phyloP scores from a whole-genome alignment of 257 asterid genomes.

The Solanum boliviense region DNA sequence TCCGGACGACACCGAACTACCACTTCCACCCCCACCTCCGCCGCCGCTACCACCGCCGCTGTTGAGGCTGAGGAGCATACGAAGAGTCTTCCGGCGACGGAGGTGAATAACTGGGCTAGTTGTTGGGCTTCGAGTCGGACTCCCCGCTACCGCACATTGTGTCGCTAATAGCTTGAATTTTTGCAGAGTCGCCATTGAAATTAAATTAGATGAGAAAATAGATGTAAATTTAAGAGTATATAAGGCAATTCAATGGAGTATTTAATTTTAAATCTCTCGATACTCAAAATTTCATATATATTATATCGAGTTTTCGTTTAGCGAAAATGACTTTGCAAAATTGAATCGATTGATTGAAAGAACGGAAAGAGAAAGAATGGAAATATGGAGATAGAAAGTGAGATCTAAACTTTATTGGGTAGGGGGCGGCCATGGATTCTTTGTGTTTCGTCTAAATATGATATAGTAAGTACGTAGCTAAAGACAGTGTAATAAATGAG shows the following conservation, averaged over 20 bases:
- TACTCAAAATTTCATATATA: not conserved
- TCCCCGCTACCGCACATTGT: constrained; percentile 69
- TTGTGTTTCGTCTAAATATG: not conserved
- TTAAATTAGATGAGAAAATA: no score
- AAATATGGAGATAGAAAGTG: not conserved
- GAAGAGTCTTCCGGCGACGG: constrained; percentile 79
- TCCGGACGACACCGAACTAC: constrained; percentile 6
- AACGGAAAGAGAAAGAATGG: no score
- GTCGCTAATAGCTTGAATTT: constrained; percentile 77
- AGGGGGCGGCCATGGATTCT: not conserved
- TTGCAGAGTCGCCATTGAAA: constrained; percentile 61
- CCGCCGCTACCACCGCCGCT: constrained; percentile 7
- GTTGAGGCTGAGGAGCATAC: constrained; percentile 65
- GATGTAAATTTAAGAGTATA: not conserved
- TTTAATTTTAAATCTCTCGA: not conserved
- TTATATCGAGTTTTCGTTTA: not conserved
- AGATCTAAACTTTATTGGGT: not conserved
- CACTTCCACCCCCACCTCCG: not conserved
- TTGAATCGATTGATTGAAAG: not conserved
- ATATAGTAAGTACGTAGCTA: not conserved
- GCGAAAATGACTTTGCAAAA: not conserved
- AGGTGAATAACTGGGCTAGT: constrained; percentile 80
- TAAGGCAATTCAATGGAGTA: not conserved
- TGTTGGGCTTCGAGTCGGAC: constrained; percentile 79
- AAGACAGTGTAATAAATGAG: not conserved